These are phyloP conservation scores for Thermomyces lanuginosus DNA, from an alignment of 2,329 filamentous ascomycete genomes.

Conservation along the genomic window DNA sequence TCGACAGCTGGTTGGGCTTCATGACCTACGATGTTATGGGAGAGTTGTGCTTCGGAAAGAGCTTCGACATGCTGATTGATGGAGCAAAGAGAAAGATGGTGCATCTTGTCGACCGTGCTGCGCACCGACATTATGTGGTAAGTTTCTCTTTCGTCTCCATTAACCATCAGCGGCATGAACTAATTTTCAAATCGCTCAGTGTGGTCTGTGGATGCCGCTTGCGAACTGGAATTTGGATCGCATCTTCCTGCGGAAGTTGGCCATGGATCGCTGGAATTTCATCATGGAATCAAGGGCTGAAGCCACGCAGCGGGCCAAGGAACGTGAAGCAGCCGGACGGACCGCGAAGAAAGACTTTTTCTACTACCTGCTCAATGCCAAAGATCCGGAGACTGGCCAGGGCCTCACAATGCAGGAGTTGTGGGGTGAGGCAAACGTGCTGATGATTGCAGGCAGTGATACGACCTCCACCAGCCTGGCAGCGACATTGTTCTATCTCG, in stretches of 20 bases:
- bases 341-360: slow-evolving; percentile 59
- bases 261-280: slow-evolving; percentile 50
- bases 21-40: slow-evolving; percentile 37
- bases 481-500: slow-evolving; percentile 27
- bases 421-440: slow-evolving; percentile 53
- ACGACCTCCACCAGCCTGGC: slow-evolving; percentile 49
- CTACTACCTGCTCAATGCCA: slow-evolving; percentile 55
- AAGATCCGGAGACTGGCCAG: slow-evolving; percentile 53
- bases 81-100: slow-evolving; percentile 44
- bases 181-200: slow-evolving; percentile 30
- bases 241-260: slow-evolving; percentile 50
- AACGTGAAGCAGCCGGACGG: slow-evolving; percentile 40
- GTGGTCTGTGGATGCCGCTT: slow-evolving; percentile 54
- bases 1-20: slow-evolving; percentile 26
- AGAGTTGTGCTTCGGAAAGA: slow-evolving; percentile 35
- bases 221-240: slow-evolving; percentile 51
- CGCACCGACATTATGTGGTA: slow-evolving; percentile 52
- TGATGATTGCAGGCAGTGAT: slow-evolving; percentile 57
- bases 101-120: slow-evolving; percentile 49
- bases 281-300: slow-evolving; percentile 55
- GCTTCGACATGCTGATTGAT: slow-evolving; percentile 33
- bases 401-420: slow-evolving; percentile 51
- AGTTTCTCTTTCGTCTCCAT: slow-evolving; percentile 15
- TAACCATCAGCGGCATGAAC: too few species aligned
- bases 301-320: slow-evolving; percentile 47